Conservation (phyloP, 2,329 filamentous ascomycete genomes). For the Talaromyces funiculosus region DNA sequence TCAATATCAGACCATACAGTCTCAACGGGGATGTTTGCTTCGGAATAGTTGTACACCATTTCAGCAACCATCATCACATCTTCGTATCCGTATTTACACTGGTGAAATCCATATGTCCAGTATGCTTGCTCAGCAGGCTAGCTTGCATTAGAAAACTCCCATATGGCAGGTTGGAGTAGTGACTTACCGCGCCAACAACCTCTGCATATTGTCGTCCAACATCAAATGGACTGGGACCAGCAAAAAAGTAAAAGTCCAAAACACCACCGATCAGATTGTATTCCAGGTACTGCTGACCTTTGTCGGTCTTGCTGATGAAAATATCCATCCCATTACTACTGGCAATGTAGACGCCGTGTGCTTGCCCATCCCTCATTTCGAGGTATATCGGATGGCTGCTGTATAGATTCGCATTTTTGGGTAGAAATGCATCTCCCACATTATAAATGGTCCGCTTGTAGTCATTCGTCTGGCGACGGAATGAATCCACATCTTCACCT, state of each 20-base stretch:
- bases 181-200: conserved; percentile 39
- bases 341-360: conserved; percentile 61
- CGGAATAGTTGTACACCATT: conserved; percentile 39
- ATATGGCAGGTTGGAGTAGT: background rate
- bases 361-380: conserved; percentile 59
- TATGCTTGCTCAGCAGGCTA: conserved; percentile 72
- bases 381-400: conserved; percentile 70
- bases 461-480: conserved; percentile 62
- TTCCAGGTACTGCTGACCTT: conserved; percentile 62
- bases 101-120: conserved; percentile 64
- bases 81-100: conserved; percentile 60
- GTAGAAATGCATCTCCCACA: conserved; percentile 59
- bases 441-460: conserved; percentile 67
- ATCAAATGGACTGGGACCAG: conserved; percentile 54
- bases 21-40: conserved; percentile 38
- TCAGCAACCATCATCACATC: conserved; percentile 43
- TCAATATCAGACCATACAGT: conserved; percentile 45
- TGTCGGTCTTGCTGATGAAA: conserved; percentile 59
- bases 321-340: conserved; percentile 75
- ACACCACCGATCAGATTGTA: conserved; percentile 75
- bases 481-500: conserved; percentile 69
- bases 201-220: conserved; percentile 56
- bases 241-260: conserved; percentile 64
- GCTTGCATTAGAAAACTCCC: background rate
- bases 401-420: conserved; percentile 62